These are phyloP conservation scores for Plasmodium reichenowi DNA, from an alignment of 169 alveolate species.

Conservation along the genomic window DNA sequence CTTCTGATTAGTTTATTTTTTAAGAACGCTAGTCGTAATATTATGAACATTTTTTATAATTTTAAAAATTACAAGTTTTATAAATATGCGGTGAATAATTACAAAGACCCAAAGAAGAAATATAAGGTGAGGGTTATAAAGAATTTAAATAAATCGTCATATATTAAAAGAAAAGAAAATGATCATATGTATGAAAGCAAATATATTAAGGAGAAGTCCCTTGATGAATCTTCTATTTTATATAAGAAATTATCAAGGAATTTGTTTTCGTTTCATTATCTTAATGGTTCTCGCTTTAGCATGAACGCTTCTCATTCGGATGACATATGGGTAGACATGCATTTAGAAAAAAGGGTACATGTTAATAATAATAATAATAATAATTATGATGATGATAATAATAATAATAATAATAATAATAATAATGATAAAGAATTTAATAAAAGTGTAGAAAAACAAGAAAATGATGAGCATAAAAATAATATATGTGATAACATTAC, in stretches of 20 bases:
- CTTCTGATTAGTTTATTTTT: slow-evolving; percentile 39
- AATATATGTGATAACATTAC: too few species aligned
- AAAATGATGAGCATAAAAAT: too few species aligned
- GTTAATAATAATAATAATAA: background rate
- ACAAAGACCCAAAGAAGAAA: slow-evolving; percentile 41
- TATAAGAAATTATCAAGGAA: slow-evolving; percentile 5
- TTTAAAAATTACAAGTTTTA: slow-evolving; percentile 58
- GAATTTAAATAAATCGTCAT: slow-evolving; percentile 22
- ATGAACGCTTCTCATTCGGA: slow-evolving; percentile 15
- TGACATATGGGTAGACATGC: background rate
- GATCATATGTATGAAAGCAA: background rate
- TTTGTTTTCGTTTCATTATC: slow-evolving; percentile 12
- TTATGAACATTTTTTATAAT: slow-evolving; percentile 12
- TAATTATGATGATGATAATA: background rate
- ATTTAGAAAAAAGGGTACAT: background rate
- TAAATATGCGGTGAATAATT: slow-evolving; percentile 72
- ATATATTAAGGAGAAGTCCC: background rate
- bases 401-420: background rate
- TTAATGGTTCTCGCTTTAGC: slow-evolving; percentile 3
- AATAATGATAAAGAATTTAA: background rate
- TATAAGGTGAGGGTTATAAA: slow-evolving; percentile 44
- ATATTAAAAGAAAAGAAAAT: slow-evolving; percentile 3
- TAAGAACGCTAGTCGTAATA: slow-evolving; percentile 26
- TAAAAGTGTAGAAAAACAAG: too few species aligned
- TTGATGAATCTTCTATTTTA: background rate